These are phyloP conservation scores for Postia placenta DNA, from an alignment of 768 basidiomycete genomes.

Conservation along the genomic window DNA sequence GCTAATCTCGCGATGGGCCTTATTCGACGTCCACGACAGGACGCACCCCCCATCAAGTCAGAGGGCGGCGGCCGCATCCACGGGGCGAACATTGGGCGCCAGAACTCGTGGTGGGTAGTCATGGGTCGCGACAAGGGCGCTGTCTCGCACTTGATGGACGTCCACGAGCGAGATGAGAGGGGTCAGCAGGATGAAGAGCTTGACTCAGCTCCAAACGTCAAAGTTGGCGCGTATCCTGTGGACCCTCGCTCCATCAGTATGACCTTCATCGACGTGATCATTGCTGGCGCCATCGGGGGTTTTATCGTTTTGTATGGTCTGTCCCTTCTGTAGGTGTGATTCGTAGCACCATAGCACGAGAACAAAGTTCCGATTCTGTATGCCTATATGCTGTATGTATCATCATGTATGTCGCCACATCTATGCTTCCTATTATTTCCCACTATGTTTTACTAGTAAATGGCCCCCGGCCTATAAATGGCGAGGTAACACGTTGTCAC, in stretches of 20 bases:
- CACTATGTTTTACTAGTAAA: no score
- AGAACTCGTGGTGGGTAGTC: conserved; percentile 29
- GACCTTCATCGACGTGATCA: conserved; percentile 14
- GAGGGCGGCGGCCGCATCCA: conserved; percentile 7
- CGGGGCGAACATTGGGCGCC: conserved; percentile 8
- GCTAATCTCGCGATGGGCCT: conserved; percentile 25
- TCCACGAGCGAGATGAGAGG: conserved; percentile 16
- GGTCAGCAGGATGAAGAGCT: conserved; percentile 7
- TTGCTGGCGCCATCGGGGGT: conserved; percentile 17
- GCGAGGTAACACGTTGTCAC: no score
- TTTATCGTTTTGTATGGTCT: conserved; percentile 11
- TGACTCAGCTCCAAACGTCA: conserved; percentile 5
- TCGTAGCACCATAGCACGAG: neutral
- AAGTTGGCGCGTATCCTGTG: conserved; percentile 12
- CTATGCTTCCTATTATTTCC: conserved; percentile 6
- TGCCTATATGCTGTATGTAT: conserved; percentile 7
- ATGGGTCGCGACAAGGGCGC: conserved; percentile 23
- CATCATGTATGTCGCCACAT: conserved; percentile 1
- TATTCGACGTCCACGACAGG: conserved; percentile 12
- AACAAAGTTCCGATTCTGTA: neutral
- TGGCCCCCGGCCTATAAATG: no score
- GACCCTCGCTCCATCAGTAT: conserved; percentile 8
- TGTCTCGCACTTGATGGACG: conserved; percentile 23
- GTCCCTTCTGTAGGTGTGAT: conserved; percentile 1
- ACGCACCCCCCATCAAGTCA: conserved; percentile 8